Evolutionary conservation across 1,284 basidiomycete genomes (phyloP).

Genomic region (Sanguinoderma infundibulare): DNA sequence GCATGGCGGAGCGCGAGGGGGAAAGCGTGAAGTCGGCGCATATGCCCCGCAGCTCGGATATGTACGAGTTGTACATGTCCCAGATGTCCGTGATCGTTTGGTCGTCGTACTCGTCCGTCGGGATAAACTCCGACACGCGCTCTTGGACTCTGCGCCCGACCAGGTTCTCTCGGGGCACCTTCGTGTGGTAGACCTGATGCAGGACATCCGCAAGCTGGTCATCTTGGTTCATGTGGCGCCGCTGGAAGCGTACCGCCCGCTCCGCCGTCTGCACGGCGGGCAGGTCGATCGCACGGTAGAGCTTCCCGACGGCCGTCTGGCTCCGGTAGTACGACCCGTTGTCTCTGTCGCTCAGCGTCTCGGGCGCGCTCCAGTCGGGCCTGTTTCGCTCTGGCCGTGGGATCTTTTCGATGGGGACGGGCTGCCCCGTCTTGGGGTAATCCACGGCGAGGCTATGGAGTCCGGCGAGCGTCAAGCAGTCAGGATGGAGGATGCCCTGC

Average conservation of each 20-base stretch:
- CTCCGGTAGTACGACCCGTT: slow-evolving; percentile 53
- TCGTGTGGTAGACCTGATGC: slow-evolving; percentile 27
- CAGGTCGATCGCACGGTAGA: slow-evolving; percentile 63
- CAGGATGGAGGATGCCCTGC: slow-evolving; percentile 56
- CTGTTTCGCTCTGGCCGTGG: slow-evolving; percentile 47
- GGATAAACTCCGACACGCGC: slow-evolving; percentile 34
- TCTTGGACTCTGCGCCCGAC: slow-evolving; percentile 28
- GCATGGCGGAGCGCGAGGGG: slow-evolving; percentile 41
- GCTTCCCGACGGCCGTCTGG: slow-evolving; percentile 53
- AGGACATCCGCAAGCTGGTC: slow-evolving; percentile 32
- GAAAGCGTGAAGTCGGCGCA: slow-evolving; percentile 55
- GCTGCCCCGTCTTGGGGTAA: slow-evolving; percentile 64
- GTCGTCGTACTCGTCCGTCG: slow-evolving; percentile 21
- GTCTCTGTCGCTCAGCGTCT: slow-evolving; percentile 45
- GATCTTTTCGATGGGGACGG: slow-evolving; percentile 52
- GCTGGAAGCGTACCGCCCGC: slow-evolving; percentile 25
- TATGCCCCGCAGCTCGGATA: slow-evolving; percentile 50
- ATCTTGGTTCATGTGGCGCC: slow-evolving; percentile 22
- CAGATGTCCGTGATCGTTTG: slow-evolving; percentile 30
- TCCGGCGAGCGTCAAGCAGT: slow-evolving; percentile 65
- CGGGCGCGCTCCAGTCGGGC: slow-evolving; percentile 71
- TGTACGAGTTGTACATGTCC: slow-evolving; percentile 50
- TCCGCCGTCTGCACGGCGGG: slow-evolving; percentile 39
- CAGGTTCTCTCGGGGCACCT: slow-evolving; percentile 22
- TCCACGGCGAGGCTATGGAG: slow-evolving; percentile 76